Conservation (phyloP, 176 grass and related monocot species). For the Ensete ventricosum region DNA sequence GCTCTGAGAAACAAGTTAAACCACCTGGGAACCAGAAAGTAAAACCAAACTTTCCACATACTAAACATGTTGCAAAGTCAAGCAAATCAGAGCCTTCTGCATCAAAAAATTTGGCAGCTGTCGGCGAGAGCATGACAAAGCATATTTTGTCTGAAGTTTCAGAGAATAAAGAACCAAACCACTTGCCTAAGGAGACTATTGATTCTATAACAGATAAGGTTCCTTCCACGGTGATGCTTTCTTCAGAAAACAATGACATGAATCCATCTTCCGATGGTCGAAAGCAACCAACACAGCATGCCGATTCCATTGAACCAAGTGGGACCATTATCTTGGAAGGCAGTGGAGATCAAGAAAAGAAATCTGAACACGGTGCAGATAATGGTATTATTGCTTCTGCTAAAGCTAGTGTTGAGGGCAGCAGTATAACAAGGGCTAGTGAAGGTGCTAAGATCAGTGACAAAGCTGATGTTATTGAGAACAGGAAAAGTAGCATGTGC, state of each 20-base stretch:
- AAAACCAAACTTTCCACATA: conserved; percentile 18
- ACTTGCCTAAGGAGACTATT: conserved; percentile 4
- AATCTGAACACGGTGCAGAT: conserved; percentile 21
- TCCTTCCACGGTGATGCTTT: not conserved
- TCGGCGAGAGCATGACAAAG: not conserved
- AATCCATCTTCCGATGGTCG: not conserved
- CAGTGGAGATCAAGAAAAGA: conserved; percentile 31
- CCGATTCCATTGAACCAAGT: not conserved
- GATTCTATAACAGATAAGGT: conserved; percentile 9
- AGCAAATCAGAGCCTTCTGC: conserved; percentile 15
- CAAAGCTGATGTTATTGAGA: conserved; percentile 35
- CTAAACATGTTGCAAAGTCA: conserved; percentile 22
- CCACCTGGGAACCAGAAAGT: conserved; percentile 1
- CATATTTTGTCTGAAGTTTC: not conserved
- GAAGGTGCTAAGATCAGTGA: conserved; percentile 30
- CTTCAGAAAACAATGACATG: not conserved
- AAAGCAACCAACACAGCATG: not conserved
- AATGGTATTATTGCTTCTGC: conserved; percentile 27
- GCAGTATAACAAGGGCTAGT: conserved; percentile 24
- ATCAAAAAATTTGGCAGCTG: not conserved
- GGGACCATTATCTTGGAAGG: conserved; percentile 5
- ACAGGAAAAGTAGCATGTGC: conserved; percentile 37
- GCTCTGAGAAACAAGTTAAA: conserved; percentile 13
- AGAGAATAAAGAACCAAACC: conserved; percentile 25
- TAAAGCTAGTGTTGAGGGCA: conserved; percentile 10